Evolutionary conservation across 2,329 filamentous ascomycete species (phyloP), one percentile per base, ranked within the genome.

Genomic region (Huntiella bhutanensis): DNA sequence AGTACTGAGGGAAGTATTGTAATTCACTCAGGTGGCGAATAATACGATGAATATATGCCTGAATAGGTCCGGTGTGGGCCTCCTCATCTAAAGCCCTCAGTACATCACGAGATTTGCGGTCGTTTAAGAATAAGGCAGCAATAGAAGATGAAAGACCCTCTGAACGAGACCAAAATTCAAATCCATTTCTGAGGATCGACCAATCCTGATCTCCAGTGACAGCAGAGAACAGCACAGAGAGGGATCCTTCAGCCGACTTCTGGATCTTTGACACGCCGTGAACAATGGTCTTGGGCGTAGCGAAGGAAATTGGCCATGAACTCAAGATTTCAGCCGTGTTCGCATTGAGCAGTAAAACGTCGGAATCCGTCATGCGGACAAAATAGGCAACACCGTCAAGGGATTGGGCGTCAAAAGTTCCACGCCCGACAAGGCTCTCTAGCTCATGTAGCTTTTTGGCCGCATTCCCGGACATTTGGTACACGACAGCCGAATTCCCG

Each of bases 1-100:
- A 61, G 62, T 80, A 92, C 1, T 68, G 71, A 1, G 87, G 87
- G 3, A 96, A 68, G 54, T 80, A 68, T 56, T 81, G 68, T 35
- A 95, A 67, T 53, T 95, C 91, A 40, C 75, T 68, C 11, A 85
- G 55, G 57, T 98, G 91, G 40, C 91, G 81, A 52, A 73, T 80
- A 11, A 94, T 69, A 11, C 91, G 80, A 62, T 95, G 86, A 22
- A 88, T 64, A 56, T 94, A 98, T n/a, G 91, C 91, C 8, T 73
- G 68, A 4, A 83, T 56, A 3, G 83, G 69, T 57, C 81, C 93
- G 56, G 80, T 81, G 57, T 94, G 82, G 3, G 83, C 82, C 62
- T 98, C 88, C 17, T 82, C 74, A 53, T 93, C 82, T 5, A 96
- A 68, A 28, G 85, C 82, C 58, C 82, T 79, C 4, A 78, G 85